phyloP scores from a whole-genome alignment of 225 moss, liverwort and hornwort species.

The Pseudisothecium myosuroides region DNA sequence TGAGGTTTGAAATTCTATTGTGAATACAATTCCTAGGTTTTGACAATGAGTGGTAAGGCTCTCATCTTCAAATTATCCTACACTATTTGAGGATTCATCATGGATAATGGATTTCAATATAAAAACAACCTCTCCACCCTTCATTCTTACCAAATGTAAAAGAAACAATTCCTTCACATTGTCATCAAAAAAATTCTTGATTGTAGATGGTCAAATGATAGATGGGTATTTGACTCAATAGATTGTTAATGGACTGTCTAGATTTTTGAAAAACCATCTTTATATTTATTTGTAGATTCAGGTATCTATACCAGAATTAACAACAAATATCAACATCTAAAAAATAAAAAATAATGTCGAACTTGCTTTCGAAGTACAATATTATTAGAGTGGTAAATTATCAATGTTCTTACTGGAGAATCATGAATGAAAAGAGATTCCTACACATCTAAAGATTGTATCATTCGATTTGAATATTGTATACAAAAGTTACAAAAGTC shows the following conservation, averaged over 20 bases:
- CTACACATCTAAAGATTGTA: too few relatives aligned
- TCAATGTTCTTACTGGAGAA: too few relatives aligned
- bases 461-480: background rate
- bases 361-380: accelerated
- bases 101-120: background rate
- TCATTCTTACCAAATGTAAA: accelerated
- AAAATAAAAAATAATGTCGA: too few relatives aligned
- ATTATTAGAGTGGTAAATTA: accelerated
- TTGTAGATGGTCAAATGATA: background rate
- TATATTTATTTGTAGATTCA: background rate
- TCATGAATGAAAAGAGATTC: background rate
- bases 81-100: background rate
- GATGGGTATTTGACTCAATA: background rate
- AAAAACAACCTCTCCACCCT: background rate
- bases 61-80: background rate
- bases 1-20: background rate
- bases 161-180: accelerated
- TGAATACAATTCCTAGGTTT: background rate
- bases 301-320: accelerated
- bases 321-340: too few relatives aligned
- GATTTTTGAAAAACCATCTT: background rate
- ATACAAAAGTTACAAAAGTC: background rate
- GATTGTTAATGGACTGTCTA: background rate
- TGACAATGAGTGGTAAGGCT: too few relatives aligned
- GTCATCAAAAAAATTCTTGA: accelerated